Evolutionary conservation across 495 filamentous ascomycete genomes (phyloP).

Genomic region (Penicillium cinerascens): DNA sequence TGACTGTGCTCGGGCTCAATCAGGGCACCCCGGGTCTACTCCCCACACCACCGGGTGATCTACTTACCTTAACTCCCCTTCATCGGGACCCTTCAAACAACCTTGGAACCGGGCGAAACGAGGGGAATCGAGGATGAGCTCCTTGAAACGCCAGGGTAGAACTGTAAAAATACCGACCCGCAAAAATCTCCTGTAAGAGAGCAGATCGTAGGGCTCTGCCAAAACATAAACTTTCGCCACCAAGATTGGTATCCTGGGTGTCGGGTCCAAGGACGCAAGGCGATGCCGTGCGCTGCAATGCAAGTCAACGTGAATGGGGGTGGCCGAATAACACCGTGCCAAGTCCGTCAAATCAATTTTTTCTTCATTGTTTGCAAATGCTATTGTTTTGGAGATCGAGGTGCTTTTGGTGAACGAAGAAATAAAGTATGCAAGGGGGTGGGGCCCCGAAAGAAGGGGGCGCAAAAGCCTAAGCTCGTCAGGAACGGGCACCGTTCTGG

Average conservation of each 20-base stretch:
- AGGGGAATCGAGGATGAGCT: conserved; percentile 3
- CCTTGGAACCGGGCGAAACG: conserved; percentile 5
- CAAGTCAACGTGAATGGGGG: conserved; percentile 17
- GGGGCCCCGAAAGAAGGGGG: conserved; percentile 8
- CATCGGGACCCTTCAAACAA: not conserved
- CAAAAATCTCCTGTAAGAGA: not conserved
- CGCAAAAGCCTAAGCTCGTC: not conserved
- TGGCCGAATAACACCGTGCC: not conserved
- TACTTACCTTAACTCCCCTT: not conserved
- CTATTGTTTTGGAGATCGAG: not conserved
- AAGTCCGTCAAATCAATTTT: not conserved
- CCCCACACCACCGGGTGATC: not conserved
- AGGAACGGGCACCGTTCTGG: conserved; percentile 2
- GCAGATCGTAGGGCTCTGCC: conserved; percentile 1
- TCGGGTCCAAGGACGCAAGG: conserved; percentile 24
- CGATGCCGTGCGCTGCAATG: conserved; percentile 19
- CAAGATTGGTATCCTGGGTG: conserved; percentile 14
- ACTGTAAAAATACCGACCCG: not conserved
- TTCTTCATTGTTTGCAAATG: not conserved
- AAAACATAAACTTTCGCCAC: conserved; percentile 15
- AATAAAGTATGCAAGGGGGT: conserved; percentile 18
- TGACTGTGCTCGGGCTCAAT: not conserved
- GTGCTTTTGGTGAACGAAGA: conserved; percentile 12
- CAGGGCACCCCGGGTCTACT: not conserved
- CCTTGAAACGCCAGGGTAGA: conserved; percentile 3